These are phyloP conservation scores for Lactarius sanguifluus DNA, from an alignment of 768 basidiomycete genomes.

Conservation along the genomic window DNA sequence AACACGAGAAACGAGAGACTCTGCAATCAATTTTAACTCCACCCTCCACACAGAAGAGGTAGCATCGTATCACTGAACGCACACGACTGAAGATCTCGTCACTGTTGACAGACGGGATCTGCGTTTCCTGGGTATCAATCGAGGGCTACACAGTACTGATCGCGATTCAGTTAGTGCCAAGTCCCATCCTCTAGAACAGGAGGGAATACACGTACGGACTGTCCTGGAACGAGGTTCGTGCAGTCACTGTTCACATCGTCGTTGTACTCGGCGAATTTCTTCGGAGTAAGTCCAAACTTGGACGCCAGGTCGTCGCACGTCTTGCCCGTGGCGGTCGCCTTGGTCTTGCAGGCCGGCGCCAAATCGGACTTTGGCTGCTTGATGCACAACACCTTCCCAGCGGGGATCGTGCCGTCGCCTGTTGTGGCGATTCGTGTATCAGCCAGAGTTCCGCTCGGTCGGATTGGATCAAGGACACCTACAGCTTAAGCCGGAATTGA, in stretches of 20 bases:
- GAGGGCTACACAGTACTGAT: constrained; percentile 20
- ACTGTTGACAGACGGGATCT: background rate
- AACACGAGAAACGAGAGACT: background rate
- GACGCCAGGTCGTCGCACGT: constrained; percentile 7
- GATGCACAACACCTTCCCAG: background rate
- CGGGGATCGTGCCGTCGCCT: background rate
- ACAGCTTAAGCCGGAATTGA: constrained; percentile 19
- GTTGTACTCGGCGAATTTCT: constrained; percentile 13
- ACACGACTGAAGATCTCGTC: background rate
- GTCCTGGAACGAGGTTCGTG: constrained; percentile 8
- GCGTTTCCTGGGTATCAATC: background rate
- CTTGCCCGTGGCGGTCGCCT: constrained; percentile 10
- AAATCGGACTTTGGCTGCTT: background rate
- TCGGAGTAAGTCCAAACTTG: background rate
- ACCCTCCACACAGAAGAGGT: background rate
- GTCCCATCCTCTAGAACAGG: no score
- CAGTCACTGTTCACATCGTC: constrained; percentile 16
- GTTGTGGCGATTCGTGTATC: background rate
- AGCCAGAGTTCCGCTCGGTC: background rate
- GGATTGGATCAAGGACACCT: background rate
- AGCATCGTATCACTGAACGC: background rate
- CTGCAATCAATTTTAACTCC: no score
- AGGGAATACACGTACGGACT: constrained; percentile 9
- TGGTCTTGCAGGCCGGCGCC: constrained; percentile 16
- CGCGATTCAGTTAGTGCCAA: background rate